Evolutionary conservation across 305 asterid species (phyloP), one percentile per base, ranked within the genome.

Genomic region (Withania somnifera): DNA sequence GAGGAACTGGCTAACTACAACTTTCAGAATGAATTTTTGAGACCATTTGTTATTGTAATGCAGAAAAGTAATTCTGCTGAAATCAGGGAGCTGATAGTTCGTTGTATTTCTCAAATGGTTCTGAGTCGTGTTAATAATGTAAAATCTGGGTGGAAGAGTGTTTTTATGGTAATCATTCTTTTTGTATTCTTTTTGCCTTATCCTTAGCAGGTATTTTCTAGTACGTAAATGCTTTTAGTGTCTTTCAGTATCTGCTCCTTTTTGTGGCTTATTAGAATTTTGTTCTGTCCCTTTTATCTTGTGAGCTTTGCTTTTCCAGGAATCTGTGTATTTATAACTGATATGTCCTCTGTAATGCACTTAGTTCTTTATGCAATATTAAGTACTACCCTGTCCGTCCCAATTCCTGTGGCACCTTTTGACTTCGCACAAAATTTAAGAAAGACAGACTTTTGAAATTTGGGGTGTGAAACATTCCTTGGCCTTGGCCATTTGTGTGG

Each of bases 111-210:
- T 6, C 99, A 96, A 86, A 96, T 96, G 99, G 99, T 96, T 83
- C 94, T 96, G 83, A 93, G 97, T 87, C 95, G 99, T 85, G 98
- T 96, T 91, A 92, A 84, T 83, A 91, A 96, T 85, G 91, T 96
- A 85, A 96, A 96, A 89, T 96, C 99, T 80, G 98, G 99, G 82
- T 96, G 99, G 99, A 96, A 94, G 93, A 96, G 99, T 84, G 98
- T 96, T 80, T 96, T 96, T 90, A 91, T 88, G 99, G 99, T 96
- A 92, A 89, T 45, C 69, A 66, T 82, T 75, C 80, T 32, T 50
- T 51, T 50, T 50, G 7, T 19, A 28, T 24, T 24, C 45, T 28
- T 36, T 75, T 75, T 45, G 5, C 57, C 22, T 71, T 71, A 26
- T 47, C 60, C 20, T 73, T 36, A n/a, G n/a, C n/a, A n/a, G n/a